Percentiles rank a stretch among this genome's conserved stretches.
Conservation (phyloP, 1,284 basidiomycete genomes). For the Stereum hirsutum region DNA sequence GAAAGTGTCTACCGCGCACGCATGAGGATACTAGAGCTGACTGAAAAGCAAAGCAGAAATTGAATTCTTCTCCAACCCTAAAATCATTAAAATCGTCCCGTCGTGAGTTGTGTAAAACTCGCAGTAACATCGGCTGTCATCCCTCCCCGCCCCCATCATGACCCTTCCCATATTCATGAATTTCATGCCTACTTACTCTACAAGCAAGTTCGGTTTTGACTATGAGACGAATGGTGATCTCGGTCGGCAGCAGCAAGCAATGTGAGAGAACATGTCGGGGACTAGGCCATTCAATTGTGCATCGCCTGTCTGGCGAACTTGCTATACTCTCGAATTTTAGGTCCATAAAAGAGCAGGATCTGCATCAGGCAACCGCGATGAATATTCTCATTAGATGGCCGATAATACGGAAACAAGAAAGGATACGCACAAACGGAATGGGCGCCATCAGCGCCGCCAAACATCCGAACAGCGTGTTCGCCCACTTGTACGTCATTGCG, state of each 20-base stretch:
- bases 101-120: no score
- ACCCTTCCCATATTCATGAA: no score
- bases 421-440: slow-evolving; percentile 50
- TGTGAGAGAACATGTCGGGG: background rate
- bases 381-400: background rate
- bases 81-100: no score
- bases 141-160: no score
- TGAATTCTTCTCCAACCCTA: no score
- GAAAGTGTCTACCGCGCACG: no score
- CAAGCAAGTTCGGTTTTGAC: background rate
- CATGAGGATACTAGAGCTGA: no score
- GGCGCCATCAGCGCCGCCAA: slow-evolving; percentile 54
- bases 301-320: slow-evolving; percentile 35
- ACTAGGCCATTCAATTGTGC: background rate
- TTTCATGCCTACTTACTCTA: no score
- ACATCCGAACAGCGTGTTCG: slow-evolving; percentile 57
- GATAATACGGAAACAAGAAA: background rate
- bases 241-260: background rate
- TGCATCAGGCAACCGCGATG: background rate
- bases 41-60: no score
- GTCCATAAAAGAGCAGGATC: slow-evolving; percentile 14
- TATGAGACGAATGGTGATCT: background rate
- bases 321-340: slow-evolving; percentile 49
- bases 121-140: no score
- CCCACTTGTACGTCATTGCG: slow-evolving; percentile 57